A percentile compares a stretch with the other conserved stretches of the same genome.
These are phyloP conservation scores for Fusarium caatingaense DNA, from an alignment of 2,329 filamentous ascomycete species.

Conservation along the genomic window DNA sequence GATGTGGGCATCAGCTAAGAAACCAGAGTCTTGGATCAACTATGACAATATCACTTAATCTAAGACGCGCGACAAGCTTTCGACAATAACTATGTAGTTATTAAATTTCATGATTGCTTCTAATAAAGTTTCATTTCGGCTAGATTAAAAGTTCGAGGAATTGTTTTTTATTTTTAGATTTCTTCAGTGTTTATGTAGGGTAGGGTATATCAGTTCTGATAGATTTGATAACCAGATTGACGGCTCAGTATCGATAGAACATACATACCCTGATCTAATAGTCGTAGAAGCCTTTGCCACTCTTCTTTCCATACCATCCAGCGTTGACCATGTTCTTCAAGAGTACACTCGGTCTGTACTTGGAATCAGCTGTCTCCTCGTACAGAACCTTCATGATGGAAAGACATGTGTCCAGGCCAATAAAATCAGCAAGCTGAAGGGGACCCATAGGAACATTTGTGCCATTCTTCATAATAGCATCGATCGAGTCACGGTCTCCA, in stretches of 20 bases:
- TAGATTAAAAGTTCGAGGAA: neutral
- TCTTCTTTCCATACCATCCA: constrained; percentile 98
- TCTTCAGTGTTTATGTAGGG: neutral
- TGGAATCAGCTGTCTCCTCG: constrained; percentile 91
- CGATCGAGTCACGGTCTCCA: constrained; percentile 89
- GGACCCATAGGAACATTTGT: constrained; percentile 99
- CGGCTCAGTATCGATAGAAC: neutral
- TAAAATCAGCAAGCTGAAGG: constrained; percentile 93
- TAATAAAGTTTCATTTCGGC: neutral
- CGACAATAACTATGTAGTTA: neutral
- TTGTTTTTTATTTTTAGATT: neutral
- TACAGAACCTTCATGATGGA: constrained; percentile 97
- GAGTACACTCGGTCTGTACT: constrained; percentile 91
- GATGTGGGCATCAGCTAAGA: neutral
- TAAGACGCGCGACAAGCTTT: no score
- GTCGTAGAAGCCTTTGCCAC: constrained; percentile 94
- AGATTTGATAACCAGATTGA: neutral
- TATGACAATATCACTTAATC: neutral
- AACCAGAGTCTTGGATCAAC: neutral
- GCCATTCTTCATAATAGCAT: constrained; percentile 98
- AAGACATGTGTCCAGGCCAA: constrained; percentile 94
- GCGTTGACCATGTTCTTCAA: constrained; percentile 97
- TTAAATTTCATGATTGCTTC: neutral
- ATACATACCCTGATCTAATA: constrained; percentile 62
- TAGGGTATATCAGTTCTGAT: neutral